phyloP scores from a whole-genome alignment of 129 eudicot species.

The Flaveria ramosissima region DNA sequence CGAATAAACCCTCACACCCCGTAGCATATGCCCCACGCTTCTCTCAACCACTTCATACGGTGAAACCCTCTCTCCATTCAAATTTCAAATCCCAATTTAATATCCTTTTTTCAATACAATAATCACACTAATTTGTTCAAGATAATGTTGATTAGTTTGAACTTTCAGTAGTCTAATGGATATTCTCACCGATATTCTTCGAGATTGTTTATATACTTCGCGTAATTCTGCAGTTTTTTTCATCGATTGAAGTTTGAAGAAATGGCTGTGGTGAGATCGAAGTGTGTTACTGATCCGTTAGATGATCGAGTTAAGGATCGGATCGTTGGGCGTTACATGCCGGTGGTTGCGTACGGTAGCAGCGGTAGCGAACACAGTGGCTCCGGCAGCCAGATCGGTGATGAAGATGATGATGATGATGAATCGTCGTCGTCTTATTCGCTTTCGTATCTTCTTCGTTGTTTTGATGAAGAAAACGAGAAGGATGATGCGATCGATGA shows the following conservation, averaged over 20 bases:
- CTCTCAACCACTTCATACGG: slow-evolving; percentile 23
- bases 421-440: slow-evolving; percentile 33
- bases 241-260: not conserved
- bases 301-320: slow-evolving; percentile 60
- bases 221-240: not conserved
- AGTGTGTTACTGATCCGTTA: slow-evolving; percentile 64
- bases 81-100: slow-evolving; percentile 15
- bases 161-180: slow-evolving; percentile 20
- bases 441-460: slow-evolving; percentile 63
- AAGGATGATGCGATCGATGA: not conserved
- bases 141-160: slow-evolving; percentile 30
- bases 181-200: slow-evolving; percentile 35
- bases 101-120: slow-evolving; percentile 21
- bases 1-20: slow-evolving; percentile 26
- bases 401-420: slow-evolving; percentile 28
- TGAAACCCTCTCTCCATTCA: slow-evolving; percentile 7
- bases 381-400: slow-evolving; percentile 35
- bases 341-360: slow-evolving; percentile 40
- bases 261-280: slow-evolving; percentile 56
- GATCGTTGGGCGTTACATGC: slow-evolving; percentile 41
- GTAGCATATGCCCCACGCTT: slow-evolving; percentile 23
- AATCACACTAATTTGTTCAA: slow-evolving; percentile 23
- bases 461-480: slow-evolving; percentile 35
- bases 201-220: not conserved
- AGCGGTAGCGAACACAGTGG: slow-evolving; percentile 69